Evolutionary conservation across 805 yeast genomes (phyloP), one percentile per base, ranked within the genome.

Genomic region (Suhomyces emberorum): DNA sequence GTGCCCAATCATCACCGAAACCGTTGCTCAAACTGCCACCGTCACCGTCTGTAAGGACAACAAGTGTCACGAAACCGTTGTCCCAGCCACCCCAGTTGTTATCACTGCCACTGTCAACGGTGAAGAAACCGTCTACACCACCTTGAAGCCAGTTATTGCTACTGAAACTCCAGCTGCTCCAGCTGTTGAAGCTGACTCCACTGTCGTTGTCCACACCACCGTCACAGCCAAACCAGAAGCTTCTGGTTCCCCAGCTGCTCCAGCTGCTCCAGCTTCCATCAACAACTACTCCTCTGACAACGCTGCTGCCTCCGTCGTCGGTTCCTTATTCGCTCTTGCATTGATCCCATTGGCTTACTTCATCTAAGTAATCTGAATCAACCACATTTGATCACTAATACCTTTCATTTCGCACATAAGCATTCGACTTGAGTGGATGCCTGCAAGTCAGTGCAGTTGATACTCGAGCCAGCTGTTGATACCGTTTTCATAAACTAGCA

Each of bases 61-160:
- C 48, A 44, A 43, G 38, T 60, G 65, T 39, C 31, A 39, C 19
- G 52, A 35, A 20, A 41, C 49, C 29, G 31, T 42, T 16, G 48
- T 41, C 26, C 50, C 56, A 32, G 46, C 43, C 22, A 39, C 43
- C 15, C 28, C 15, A 15, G 38, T 28, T 22, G 31, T 55, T n/a
- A 42, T 58, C 35, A 65, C 71, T 30, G 45, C 60, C 29, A 57
- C 65, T 21, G 54, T 54, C 15, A 46, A 56, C 38, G 72, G 65
- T 22, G 51, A 50, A 17, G 57, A 44, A 34, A 64, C 70, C 16
- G 54, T 60, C 26, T 71, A 59, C 55, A 64, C 74, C 40, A 40
- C 42, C 32, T 37, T 36, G 46, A 43, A 12, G 8, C 25, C 34
- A 31, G 24, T 24, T 32, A 22, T 25, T 32, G 24, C 25, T 7